Evolutionary conservation across 139 green algal genomes (phyloP), one percentile per base, ranked within the genome.

Genomic region (Deuterostichococcus epilithicus): DNA sequence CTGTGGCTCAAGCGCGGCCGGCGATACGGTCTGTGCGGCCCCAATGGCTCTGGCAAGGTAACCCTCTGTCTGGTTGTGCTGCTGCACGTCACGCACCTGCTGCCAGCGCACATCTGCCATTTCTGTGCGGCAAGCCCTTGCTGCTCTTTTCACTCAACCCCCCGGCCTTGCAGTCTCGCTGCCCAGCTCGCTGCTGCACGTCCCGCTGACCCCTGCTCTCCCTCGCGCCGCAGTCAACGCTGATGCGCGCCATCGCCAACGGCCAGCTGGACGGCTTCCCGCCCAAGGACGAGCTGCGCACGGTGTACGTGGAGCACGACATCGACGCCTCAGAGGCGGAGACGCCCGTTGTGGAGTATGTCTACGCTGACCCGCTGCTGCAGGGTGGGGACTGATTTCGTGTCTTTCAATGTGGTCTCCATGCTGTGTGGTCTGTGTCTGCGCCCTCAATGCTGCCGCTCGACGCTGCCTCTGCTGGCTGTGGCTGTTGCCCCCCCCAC

Each of bases 231-330:
- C 37, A 36, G 86, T 95, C 92, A 28, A 97, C 92, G 25, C 92
- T 98, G 30, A 97, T 98, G 92, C 86, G 93, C 73, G 92, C 92
- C 77, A 98, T 98, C 70, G 88, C 91, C 82, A 94, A 94, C 80
- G 90, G 90, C 68, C 89, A 97, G 88, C 81, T 97, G 36, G 92
- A 98, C 65, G 92, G 91, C 73, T 97, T 98, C 86, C 92, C 94
- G 18, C 86, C 91, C 66, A 84, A 86, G 36, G 88, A 92, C 32
- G 84, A 94, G 84, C 86, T 97, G 69, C 86, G 86, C 76, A 96
- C 92, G 0, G 86, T 96, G 63, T 97, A 95, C 74, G 93, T 97
- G 60, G 93, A 97, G 90, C 90, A 96, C 80, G 93, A 97, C 89
- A 94, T 98, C 73, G 88, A 94, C 80, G 84, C 81, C 58, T 87